Base-by-base conservation (phyloP, 768 basidiomycete genomes). In the Termitomyces sp. region DNA sequence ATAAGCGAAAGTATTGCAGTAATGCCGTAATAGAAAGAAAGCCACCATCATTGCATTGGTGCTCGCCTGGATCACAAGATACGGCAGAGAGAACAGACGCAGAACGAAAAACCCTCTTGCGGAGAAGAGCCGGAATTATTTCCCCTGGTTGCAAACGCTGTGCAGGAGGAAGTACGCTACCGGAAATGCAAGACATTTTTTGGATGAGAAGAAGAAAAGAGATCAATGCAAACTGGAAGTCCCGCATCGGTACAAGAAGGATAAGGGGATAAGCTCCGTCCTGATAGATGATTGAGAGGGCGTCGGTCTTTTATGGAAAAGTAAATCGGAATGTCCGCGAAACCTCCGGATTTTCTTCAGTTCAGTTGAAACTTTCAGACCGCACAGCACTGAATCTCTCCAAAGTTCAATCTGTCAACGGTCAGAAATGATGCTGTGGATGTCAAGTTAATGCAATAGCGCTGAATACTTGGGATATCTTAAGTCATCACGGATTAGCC, bases 11-110 rank as follows among this genome's bases (percentile, higher is more conserved):
- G n/a, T 26, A 24, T 33, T 35, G 26, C 6, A 18, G 10, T 3
- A 4, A 30, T 36, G 38, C 16, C 14, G 22, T 26, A 1, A 24
- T 20, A 22, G 22, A 38, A 52, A n/a, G 9, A 7, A 30, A 47
- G 40, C 41, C 46, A 60, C 59, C 64, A 32, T 63, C 52, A 52
- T 44, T 26, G 41, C 62, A 63, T 13, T 48, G 54, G 11, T 52
- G 22, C 41, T 58, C 53, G 9, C 65, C 60, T 22, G 24, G 7
- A 44, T 36, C 40, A 33, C 64, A 63, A 26, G 43, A 5, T 20
- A 54, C 52, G 11, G 55, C 54, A 1, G 49, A 41, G 11, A 62
- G 33, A 49, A 32, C 14, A 33, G 56, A 54, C 45, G 46, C 46
- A 24, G 46, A 46, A 13, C 13, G 43, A 24, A 44, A 40, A 9